Evolutionary conservation across 1,139 yeast genomes (phyloP), one percentile per base, ranked within the genome.

Genomic region (Pichia sp.): DNA sequence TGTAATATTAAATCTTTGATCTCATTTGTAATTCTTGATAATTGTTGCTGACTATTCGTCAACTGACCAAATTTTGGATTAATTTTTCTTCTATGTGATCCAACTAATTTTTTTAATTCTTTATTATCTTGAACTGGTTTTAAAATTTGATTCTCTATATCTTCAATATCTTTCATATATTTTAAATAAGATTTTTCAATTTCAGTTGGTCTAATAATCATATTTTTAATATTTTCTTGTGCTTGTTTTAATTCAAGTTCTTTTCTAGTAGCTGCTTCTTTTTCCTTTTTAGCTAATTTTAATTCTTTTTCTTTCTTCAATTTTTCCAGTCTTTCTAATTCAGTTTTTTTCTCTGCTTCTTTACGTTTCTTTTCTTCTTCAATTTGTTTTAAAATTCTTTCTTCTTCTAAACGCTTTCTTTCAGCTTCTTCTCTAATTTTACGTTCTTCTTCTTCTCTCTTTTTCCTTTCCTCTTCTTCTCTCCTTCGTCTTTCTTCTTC

Each of bases 21-120:
- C 44, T 81, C 89, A 3, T 59, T 53, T 3, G 74, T 69, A 26
- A 89, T 73, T 34, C 67, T 67, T 2, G 65, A 62, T 44, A 88
- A 71, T 60, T 92, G 96, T 3, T 64, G 49, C 47, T 63, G 66
- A 43, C 90, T 82, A 60, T 81, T 82, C 1, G 97, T 88, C 51
- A 94, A 71, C 67, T 92, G 97, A 10, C 98, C 97, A 56, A 94
- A 80, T 60, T 83, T 85, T 5, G 96, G 95, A 59, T 88, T 88
- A 56, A 92, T 78, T 58, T 83, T 80, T 47, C 97, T 72, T 61
- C 84, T 83, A 47, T 74, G 74, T 11, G 71, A 67, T 34, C 68
- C 70, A 50, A 72, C 74, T 32, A 69, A 55, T 57, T 66, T 63
- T 32, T 75, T 74, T 30, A 74, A 68, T 26, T 66, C 66, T 51